A percentile compares a stretch with the other conserved stretches of the same genome.
phyloP scores from a whole-genome alignment of 208 protist species.

The Leishmania tarentolae region DNA sequence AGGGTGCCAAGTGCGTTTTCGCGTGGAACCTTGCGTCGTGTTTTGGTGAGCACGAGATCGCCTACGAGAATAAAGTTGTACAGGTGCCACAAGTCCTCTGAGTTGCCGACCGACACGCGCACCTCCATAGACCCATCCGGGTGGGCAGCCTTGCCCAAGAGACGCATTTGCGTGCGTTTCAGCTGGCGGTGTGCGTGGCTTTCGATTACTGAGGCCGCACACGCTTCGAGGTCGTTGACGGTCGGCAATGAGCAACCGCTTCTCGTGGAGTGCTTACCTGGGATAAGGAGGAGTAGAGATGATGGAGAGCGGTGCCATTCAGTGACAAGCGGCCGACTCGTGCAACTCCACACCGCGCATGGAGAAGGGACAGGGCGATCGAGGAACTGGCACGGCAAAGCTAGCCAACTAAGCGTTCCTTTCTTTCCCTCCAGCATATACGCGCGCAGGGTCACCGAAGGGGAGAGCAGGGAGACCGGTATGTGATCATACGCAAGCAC shows the following conservation, averaged over 20 bases:
- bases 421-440: background rate
- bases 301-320: background rate
- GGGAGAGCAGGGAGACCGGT: background rate
- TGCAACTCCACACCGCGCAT: background rate
- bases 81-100: slow-evolving; percentile 97
- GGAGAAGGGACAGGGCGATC: background rate
- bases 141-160: slow-evolving; percentile 50
- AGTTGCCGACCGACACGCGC: slow-evolving; percentile 77
- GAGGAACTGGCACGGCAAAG: background rate
- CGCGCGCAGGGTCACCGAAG: background rate
- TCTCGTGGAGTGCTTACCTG: background rate
- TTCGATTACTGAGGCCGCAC: background rate
- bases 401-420: background rate
- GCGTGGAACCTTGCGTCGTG: slow-evolving; percentile 72
- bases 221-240: background rate
- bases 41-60: slow-evolving; percentile 76
- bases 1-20: slow-evolving; percentile 56
- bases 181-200: background rate
- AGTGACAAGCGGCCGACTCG: background rate
- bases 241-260: background rate
- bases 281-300: background rate
- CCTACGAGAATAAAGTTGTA: slow-evolving; percentile 96
- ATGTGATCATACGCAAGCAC: background rate
- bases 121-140: slow-evolving; percentile 88
- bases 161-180: slow-evolving; percentile 45